A percentile compares a stretch with the other conserved stretches of the same genome.
phyloP scores from a whole-genome alignment of 148 eudicot genomes.

The Vaccinium vitisidaea region DNA sequence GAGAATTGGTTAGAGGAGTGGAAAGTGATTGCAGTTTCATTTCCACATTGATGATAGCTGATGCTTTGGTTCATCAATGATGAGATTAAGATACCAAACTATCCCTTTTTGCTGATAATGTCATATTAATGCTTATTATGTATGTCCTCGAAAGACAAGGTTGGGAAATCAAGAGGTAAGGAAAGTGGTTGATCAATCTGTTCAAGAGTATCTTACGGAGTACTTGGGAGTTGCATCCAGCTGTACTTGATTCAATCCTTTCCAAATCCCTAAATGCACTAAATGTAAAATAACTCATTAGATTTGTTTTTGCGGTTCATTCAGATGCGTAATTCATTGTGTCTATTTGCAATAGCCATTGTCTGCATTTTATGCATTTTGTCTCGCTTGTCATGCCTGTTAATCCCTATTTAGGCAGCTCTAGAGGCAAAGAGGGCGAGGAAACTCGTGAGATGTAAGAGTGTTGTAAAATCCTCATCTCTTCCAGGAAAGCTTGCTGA shows the following conservation, averaged over 20 bases:
- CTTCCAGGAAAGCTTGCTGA: slow-evolving; percentile 99
- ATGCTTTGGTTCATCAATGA: background rate
- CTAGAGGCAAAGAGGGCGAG: slow-evolving; percentile 96
- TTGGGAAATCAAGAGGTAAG: slow-evolving; percentile 98
- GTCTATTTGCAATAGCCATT: background rate
- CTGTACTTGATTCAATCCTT: slow-evolving; percentile 78
- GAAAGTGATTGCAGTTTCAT: slow-evolving; percentile 3
- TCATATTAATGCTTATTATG: slow-evolving; percentile 11
- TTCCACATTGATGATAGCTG: background rate
- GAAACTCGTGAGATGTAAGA: slow-evolving; percentile 84
- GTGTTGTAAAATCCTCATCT: slow-evolving; percentile 85
- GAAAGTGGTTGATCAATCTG: slow-evolving; percentile 82
- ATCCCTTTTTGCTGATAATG: background rate
- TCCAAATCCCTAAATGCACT: slow-evolving; percentile 88
- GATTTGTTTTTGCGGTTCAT: background rate
- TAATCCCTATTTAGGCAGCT: slow-evolving; percentile 62
- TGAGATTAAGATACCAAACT: background rate
- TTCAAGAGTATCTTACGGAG: slow-evolving; percentile 86
- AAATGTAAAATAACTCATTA: background rate
- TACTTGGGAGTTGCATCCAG: slow-evolving; percentile 96
- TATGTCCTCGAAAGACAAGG: slow-evolving; percentile 59
- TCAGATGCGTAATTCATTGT: background rate
- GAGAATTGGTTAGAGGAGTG: background rate
- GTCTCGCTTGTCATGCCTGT: slow-evolving; percentile 11
- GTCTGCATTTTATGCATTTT: background rate